Conservation (phyloP, 2,329 filamentous ascomycete species). For the Orbilia ellipsospora region DNA sequence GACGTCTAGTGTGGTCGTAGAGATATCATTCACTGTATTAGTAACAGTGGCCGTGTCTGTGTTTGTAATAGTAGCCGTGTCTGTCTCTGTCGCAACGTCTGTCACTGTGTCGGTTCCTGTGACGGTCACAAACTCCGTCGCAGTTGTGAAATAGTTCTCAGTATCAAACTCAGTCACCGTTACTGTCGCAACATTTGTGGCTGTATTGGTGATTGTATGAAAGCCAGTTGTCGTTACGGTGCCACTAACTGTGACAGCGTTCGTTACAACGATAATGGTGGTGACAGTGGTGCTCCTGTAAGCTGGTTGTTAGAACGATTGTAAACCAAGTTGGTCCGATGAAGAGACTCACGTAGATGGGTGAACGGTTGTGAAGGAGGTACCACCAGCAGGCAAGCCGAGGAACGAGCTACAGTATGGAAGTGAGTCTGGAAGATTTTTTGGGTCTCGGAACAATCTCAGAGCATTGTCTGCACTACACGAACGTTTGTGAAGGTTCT, state of each 20-base stretch:
- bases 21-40: slow-evolving; percentile 12
- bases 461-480: slow-evolving; percentile 29
- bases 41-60: slow-evolving; percentile 19
- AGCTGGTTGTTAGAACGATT: background rate
- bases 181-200: slow-evolving; percentile 1
- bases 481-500: slow-evolving; percentile 6
- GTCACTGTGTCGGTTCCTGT: slow-evolving; percentile 16
- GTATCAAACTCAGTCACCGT: slow-evolving; percentile 8
- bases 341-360: slow-evolving; percentile 14
- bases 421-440: slow-evolving; percentile 21
- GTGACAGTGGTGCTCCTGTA: slow-evolving; percentile 12
- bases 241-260: slow-evolving; percentile 5
- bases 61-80: slow-evolving; percentile 16
- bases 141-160: slow-evolving; percentile 25
- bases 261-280: slow-evolving; percentile 10
- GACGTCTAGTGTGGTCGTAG: slow-evolving; percentile 2
- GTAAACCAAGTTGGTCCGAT: background rate
- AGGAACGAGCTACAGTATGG: slow-evolving; percentile 31
- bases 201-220: slow-evolving; percentile 13
- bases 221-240: slow-evolving; percentile 14
- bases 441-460: slow-evolving; percentile 19
- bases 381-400: background rate
- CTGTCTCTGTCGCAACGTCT: background rate
- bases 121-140: background rate
- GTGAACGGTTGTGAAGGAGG: slow-evolving; percentile 13